Percentiles rank a stretch among this genome's conserved stretches.
phyloP scores from a whole-genome alignment of 169 alveolate species.

The Babesia divergens region DNA sequence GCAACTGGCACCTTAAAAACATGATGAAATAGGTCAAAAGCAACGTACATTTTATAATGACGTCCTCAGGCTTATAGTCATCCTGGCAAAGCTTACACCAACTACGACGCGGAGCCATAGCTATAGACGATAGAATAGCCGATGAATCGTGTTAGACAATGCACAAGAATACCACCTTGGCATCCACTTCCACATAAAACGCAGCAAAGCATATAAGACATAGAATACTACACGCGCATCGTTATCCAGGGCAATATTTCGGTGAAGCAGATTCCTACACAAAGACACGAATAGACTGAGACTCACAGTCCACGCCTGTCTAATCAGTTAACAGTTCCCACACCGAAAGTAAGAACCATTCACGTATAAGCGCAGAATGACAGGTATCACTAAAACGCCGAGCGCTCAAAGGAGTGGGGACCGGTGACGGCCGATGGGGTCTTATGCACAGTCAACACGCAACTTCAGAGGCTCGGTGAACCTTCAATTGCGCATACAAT shows the following conservation, averaged over 20 bases:
- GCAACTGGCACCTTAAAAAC: slow-evolving; percentile 60
- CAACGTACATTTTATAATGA: slow-evolving; percentile 65
- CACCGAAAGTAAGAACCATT: not conserved
- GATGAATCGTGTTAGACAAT: not conserved
- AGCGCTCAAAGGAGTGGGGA: slow-evolving; percentile 28
- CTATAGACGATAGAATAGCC: not conserved
- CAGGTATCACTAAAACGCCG: not conserved
- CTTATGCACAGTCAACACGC: not conserved
- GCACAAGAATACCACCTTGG: too few species aligned
- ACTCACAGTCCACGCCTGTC: not conserved
- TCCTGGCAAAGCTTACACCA: slow-evolving; percentile 81
- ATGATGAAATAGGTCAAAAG: not conserved
- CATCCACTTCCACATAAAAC: too few species aligned
- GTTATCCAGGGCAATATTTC: not conserved
- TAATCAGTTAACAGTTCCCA: not conserved
- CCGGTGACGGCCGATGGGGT: slow-evolving; percentile 22
- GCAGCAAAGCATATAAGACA: not conserved
- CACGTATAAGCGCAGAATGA: slow-evolving; percentile 14
- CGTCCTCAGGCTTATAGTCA: slow-evolving; percentile 72
- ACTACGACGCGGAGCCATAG: slow-evolving; percentile 73
- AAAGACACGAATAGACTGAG: not conserved
- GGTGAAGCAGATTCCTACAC: not conserved
- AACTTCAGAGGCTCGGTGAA: not conserved
- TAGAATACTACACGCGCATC: not conserved
- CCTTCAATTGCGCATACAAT: too few species aligned